Conservation (phyloP, 805 yeast genomes). For the Barnettozyma sucrosica region DNA sequence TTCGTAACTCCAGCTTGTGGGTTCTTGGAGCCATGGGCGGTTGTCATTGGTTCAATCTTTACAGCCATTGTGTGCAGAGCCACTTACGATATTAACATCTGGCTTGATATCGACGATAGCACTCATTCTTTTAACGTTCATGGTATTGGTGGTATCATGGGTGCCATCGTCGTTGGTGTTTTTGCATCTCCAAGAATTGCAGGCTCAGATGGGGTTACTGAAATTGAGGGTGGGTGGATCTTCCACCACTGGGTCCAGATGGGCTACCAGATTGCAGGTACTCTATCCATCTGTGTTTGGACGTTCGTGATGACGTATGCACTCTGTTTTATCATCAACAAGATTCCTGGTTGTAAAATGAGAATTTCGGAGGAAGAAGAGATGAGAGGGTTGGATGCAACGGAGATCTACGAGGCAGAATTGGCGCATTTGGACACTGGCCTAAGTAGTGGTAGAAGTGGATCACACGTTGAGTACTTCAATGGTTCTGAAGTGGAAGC, state of each 20-base stretch:
- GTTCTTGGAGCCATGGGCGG: slow-evolving; percentile 87
- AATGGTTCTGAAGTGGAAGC: slow-evolving; percentile 4
- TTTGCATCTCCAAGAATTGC: slow-evolving; percentile 83
- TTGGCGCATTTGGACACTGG: slow-evolving; percentile 27
- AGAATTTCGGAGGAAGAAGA: slow-evolving; percentile 42
- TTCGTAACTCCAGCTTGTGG: slow-evolving; percentile 98
- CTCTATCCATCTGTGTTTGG: slow-evolving; percentile 37
- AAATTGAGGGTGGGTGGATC: slow-evolving; percentile 89
- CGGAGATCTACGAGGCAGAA: slow-evolving; percentile 44
- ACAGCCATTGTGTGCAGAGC: slow-evolving; percentile 83
- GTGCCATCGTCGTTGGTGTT: slow-evolving; percentile 76
- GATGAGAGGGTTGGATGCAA: slow-evolving; percentile 45
- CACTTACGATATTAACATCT: slow-evolving; percentile 76
- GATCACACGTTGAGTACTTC: slow-evolving; percentile 13
- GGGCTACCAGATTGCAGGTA: slow-evolving; percentile 77
- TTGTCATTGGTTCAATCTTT: slow-evolving; percentile 72
- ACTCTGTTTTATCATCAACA: slow-evolving; percentile 42
- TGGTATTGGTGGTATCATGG: slow-evolving; percentile 92
- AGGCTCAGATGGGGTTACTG: slow-evolving; percentile 82
- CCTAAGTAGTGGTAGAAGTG: neutral
- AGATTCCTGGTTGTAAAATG: slow-evolving; percentile 44
- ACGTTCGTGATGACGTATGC: slow-evolving; percentile 37
- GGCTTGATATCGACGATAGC: slow-evolving; percentile 81
- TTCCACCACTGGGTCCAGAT: slow-evolving; percentile 87
- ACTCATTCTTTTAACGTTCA: slow-evolving; percentile 94